Evolutionary conservation across 495 filamentous ascomycete species (phyloP), one percentile per base, ranked within the genome.

Genomic region (Apiosordaria backusii): DNA sequence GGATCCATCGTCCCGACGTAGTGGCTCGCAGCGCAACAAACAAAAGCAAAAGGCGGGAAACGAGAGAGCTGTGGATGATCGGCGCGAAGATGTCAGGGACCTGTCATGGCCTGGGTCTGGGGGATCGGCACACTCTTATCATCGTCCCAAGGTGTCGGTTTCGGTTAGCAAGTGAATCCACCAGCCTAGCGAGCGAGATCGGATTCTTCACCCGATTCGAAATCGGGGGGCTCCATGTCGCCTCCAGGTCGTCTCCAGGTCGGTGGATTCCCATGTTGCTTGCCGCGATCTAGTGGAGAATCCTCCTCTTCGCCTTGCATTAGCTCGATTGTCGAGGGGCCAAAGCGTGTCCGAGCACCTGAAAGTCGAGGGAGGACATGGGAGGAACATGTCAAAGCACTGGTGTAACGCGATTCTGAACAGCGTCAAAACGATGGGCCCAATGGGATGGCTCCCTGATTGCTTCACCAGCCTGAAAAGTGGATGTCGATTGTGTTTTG

Each of bases 291-390:
- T 19, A 18, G 4, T 60, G 57, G 23, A 57, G 0, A 57, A 2
- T 57, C 9, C 53, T 7, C 53, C 53, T 21, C 53, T 23, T 16
- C 4, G n/a, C 53, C 53, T 24, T n/a, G 53, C 53, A 55, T 55
- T 59, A 59, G 57, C 57, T 59, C 57, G 23, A 24, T 22, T 25
- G 22, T 59, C 4, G 53, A 27, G 19, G 19, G 25, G 22, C 57
- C 57, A 24, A 59, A 59, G 57, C 57, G 57, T 22, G 57, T 59
- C 57, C 57, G 57, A 59, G 57, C 57, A 59, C 57, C 57, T 59
- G 57, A 21, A 7, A 7, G 13, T 22, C 16, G 22, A 18, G 13
- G 4, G 1, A 10, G 53, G 53, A 22, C 21, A 55, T 55, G 7
- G 4, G 19, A 19, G 22, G 22, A 6, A 21, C 52, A 55, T 21